Conservation (phyloP, 257 asterid species). For the Cruciata laevipes region DNA sequence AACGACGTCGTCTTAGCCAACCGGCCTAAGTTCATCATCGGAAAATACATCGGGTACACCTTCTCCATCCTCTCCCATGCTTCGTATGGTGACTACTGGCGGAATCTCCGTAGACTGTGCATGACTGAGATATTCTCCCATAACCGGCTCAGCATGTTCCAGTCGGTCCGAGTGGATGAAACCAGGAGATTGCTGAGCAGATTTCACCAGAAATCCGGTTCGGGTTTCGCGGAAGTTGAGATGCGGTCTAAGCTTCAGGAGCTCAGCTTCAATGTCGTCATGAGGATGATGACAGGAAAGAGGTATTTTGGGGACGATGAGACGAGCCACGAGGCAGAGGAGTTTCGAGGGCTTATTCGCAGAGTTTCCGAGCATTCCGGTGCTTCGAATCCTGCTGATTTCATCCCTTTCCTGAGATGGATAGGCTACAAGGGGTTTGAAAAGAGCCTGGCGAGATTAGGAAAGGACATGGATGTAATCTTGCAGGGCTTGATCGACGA, state of each 20-base stretch:
- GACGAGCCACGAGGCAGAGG: not conserved
- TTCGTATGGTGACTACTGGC: not conserved
- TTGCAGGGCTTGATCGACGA: slow-evolving; percentile 1
- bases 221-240: not conserved
- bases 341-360: slow-evolving; percentile 2
- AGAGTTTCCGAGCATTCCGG: not conserved
- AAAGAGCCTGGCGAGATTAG: not conserved
- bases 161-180: slow-evolving; percentile 6
- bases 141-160: slow-evolving; percentile 4
- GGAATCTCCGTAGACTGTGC: not conserved
- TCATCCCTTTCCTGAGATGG: slow-evolving; percentile 7
- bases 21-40: slow-evolving; percentile 5
- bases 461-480: not conserved
- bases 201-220: not conserved
- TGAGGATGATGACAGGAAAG: slow-evolving; percentile 3
- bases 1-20: slow-evolving; percentile 14
- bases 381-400: not conserved
- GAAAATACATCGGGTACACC: slow-evolving; percentile 13
- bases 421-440: slow-evolving; percentile 2
- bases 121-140: slow-evolving; percentile 9
- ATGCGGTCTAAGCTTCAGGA: not conserved
- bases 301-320: slow-evolving; percentile 3
- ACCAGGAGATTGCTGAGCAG: not conserved
- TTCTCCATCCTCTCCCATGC: not conserved
- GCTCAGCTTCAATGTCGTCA: not conserved